Conservation (phyloP, 331 rosid genomes). For the Pyrus hybrid region DNA sequence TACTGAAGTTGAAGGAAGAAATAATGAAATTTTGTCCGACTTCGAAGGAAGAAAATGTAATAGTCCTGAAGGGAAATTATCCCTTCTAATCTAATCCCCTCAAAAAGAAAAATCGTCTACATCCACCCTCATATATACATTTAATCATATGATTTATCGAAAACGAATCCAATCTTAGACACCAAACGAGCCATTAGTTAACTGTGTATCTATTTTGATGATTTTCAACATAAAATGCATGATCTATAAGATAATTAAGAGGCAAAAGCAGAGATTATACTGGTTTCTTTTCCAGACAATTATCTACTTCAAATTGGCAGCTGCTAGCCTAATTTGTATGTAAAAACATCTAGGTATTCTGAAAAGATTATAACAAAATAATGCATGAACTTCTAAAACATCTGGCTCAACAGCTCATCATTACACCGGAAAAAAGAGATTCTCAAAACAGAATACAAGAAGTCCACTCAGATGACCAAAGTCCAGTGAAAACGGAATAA, state of each 20-base stretch:
- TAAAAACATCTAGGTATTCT: neutral
- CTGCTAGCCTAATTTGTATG: neutral
- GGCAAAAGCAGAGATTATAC: neutral
- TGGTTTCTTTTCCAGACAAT: neutral
- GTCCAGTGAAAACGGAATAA: neutral
- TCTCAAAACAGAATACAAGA: neutral
- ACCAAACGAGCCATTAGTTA: neutral
- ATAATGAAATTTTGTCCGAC: neutral
- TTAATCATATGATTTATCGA: neutral
- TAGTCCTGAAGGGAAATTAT: neutral
- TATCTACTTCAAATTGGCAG: neutral
- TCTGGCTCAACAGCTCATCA: neutral
- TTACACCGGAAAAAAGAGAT: neutral
- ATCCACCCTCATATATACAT: neutral
- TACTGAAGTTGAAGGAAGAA: neutral
- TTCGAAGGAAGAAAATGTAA: neutral
- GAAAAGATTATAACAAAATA: no score
- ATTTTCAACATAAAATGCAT: neutral
- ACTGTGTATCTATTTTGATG: neutral
- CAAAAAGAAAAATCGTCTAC: neutral
- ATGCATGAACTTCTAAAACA: neutral
- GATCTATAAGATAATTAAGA: neutral
- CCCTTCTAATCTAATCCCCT: neutral
- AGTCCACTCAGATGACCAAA: neutral
- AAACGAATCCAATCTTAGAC: neutral